phyloP scores from a whole-genome alignment of 495 filamentous ascomycete genomes.

The Xylaria scruposa region DNA sequence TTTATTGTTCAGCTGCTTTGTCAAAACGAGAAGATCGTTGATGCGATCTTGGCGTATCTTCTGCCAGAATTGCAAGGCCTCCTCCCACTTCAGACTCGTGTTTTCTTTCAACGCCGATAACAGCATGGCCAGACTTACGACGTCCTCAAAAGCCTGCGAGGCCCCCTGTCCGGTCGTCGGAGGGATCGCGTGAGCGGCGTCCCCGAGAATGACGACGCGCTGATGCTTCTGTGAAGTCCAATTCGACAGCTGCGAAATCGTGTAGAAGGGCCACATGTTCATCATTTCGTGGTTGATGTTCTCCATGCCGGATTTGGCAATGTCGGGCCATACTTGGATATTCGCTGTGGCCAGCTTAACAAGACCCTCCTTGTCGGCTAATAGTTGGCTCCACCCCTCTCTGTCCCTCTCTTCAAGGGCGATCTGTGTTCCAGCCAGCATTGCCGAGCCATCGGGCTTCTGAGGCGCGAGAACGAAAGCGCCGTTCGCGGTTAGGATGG shows the following conservation, averaged over 20 bases:
- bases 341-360: conserved; percentile 5
- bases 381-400: conserved; percentile 27
- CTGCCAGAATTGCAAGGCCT: conserved; percentile 32
- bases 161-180: conserved; percentile 50
- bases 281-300: conserved; percentile 30
- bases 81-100: conserved; percentile 7
- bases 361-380: conserved; percentile 30
- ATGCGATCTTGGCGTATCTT: conserved; percentile 31
- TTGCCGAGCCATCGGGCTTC: conserved; percentile 48
- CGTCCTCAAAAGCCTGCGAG: conserved; percentile 48
- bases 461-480: conserved; percentile 58
- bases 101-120: conserved; percentile 26
- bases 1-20: conserved; percentile 30
- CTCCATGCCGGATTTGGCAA: conserved; percentile 26
- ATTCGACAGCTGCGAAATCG: conserved; percentile 24
- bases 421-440: conserved; percentile 51
- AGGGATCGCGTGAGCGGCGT: conserved; percentile 54
- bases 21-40: conserved; percentile 30
- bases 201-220: conserved; percentile 21
- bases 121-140: conserved; percentile 39
- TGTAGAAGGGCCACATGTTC: conserved; percentile 36
- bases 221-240: conserved; percentile 44
- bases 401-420: conserved; percentile 19
- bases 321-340: conserved; percentile 22
- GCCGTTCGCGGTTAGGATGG: conserved; percentile 49